These are phyloP conservation scores for Pyrenophora tritici-repentis DNA, from an alignment of 2,329 filamentous ascomycete genomes.

Conservation along the genomic window DNA sequence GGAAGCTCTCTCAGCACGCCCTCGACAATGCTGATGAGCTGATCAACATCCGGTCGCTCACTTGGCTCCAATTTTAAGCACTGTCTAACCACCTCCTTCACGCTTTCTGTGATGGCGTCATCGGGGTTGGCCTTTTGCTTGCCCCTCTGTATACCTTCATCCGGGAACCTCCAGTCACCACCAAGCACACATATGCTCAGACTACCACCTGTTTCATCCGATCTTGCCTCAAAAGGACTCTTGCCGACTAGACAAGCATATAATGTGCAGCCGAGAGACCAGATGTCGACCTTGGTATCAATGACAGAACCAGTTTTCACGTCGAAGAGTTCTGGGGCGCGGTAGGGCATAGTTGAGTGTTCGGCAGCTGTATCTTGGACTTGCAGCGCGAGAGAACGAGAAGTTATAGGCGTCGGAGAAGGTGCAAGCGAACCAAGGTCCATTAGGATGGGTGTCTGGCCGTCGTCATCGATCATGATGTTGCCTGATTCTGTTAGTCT, in stretches of 20 bases:
- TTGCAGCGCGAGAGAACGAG: conserved; percentile 84
- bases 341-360: conserved; percentile 98
- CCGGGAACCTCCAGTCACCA: conserved; percentile 95
- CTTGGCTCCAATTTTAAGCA: conserved; percentile 86
- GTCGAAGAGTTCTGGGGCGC: conserved; percentile 95
- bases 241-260: conserved; percentile 97
- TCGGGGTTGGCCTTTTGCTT: conserved; percentile 57
- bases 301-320: conserved; percentile 91
- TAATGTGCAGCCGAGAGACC: conserved; percentile 95
- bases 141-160: conserved; percentile 68
- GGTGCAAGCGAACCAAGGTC: conserved; percentile 90
- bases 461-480: conserved; percentile 97
- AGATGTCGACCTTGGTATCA: conserved; percentile 97
- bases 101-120: conserved; percentile 73
- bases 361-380: conserved; percentile 95
- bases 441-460: conserved; percentile 90
- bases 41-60: conserved; percentile 84
- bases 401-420: conserved; percentile 86
- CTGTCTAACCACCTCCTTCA: conserved; percentile 84
- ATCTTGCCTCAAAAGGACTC: conserved; percentile 93
- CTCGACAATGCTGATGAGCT: conserved; percentile 80
- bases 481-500: conserved; percentile 64
- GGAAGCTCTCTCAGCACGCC: conserved; percentile 70
- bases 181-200: conserved; percentile 90
- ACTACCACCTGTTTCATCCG: conserved; percentile 93